Percentiles rank a stretch among this genome's conserved stretches.
Conservation (phyloP, 208 protist species). For the Leishmania mexicana region DNA sequence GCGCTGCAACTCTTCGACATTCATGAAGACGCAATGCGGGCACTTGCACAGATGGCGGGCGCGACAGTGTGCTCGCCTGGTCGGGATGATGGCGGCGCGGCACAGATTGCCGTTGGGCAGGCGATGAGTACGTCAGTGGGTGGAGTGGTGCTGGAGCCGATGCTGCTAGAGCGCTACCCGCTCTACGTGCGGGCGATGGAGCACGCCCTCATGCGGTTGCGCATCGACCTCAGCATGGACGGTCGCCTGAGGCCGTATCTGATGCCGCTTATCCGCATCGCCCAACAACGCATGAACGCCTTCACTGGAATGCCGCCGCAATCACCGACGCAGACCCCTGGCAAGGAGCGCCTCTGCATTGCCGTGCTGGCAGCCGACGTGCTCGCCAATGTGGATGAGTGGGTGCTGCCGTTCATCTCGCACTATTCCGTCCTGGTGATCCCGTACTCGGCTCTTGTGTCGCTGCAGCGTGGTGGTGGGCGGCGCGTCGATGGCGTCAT, state of each 20-base stretch:
- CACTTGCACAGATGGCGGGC: slow-evolving; percentile 30
- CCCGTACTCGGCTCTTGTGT: slow-evolving; percentile 64
- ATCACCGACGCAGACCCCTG: slow-evolving; percentile 58
- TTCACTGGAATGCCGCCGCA: slow-evolving; percentile 76
- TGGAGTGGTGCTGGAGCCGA: slow-evolving; percentile 46
- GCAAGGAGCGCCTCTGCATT: slow-evolving; percentile 35
- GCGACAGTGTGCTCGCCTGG: neutral
- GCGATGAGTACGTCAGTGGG: slow-evolving; percentile 16
- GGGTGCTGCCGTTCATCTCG: slow-evolving; percentile 71
- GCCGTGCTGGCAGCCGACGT: slow-evolving; percentile 83
- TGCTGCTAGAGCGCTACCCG: slow-evolving; percentile 60
- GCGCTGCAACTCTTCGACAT: slow-evolving; percentile 78
- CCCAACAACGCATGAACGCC: slow-evolving; percentile 79
- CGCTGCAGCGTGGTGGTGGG: slow-evolving; percentile 55
- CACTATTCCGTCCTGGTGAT: slow-evolving; percentile 85
- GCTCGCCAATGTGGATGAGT: slow-evolving; percentile 75
- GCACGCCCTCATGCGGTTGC: slow-evolving; percentile 62
- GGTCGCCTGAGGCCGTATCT: slow-evolving; percentile 60
- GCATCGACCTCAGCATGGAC: slow-evolving; percentile 60
- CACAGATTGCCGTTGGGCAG: neutral
- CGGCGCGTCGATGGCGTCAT: slow-evolving; percentile 43
- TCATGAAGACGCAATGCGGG: slow-evolving; percentile 57
- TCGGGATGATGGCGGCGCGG: neutral
- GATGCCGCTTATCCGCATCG: slow-evolving; percentile 65
- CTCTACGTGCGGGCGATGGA: slow-evolving; percentile 65